phyloP scores from a whole-genome alignment of 257 asterid genomes.

The Petunia secreta region DNA sequence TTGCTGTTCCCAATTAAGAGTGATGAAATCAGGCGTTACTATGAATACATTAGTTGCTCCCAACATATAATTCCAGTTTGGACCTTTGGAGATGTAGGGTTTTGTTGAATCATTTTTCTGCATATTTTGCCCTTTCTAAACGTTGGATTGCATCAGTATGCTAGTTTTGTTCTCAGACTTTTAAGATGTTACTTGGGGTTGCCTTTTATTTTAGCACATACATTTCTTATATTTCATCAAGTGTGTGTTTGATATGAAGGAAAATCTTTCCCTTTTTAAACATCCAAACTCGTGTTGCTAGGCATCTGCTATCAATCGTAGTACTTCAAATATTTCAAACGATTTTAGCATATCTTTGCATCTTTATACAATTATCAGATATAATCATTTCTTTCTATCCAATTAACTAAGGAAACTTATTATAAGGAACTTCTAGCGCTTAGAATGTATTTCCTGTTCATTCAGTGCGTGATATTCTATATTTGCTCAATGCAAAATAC shows the following conservation, averaged over 20 bases:
- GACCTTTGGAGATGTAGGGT: constrained; percentile 29
- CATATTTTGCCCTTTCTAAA: background rate
- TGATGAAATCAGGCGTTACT: background rate
- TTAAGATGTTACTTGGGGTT: background rate
- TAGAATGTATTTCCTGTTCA: too few species aligned
- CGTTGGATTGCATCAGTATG: constrained; percentile 18
- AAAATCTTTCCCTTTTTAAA: background rate
- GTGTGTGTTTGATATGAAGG: background rate
- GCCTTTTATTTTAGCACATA: background rate
- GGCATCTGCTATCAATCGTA: too few species aligned
- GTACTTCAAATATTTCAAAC: too few species aligned
- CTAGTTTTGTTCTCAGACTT: constrained; percentile 5
- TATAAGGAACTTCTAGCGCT: too few species aligned
- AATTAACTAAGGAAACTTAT: too few species aligned
- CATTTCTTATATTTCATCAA: background rate
- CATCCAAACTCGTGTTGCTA: background rate
- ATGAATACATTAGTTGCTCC: constrained; percentile 18
- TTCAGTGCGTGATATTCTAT: too few species aligned
- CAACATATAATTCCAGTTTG: constrained; percentile 8
- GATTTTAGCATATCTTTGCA: too few species aligned
- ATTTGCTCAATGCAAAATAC: too few species aligned
- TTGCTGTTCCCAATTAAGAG: constrained; percentile 45
- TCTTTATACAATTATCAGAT: too few species aligned
- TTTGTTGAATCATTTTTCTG: constrained; percentile 14
- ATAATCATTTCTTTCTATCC: too few species aligned